phyloP scores from a whole-genome alignment of 2,329 filamentous ascomycete genomes.

The Neodidymelliopsis sp. region DNA sequence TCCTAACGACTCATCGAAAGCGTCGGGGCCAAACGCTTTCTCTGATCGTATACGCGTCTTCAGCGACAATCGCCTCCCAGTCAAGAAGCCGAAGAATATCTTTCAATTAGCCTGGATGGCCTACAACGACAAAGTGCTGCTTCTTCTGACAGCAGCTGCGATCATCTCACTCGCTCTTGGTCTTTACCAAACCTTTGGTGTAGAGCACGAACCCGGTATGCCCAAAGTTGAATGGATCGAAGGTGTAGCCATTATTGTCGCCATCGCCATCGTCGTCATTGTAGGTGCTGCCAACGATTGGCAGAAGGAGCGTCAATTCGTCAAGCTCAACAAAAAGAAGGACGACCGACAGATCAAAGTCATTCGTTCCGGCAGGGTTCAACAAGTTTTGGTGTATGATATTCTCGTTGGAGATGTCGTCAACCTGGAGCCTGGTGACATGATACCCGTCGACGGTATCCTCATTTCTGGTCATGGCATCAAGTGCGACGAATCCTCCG shows the following conservation, averaged over 20 bases:
- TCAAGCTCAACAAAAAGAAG: constrained; percentile 81
- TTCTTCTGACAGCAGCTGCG: constrained; percentile 63
- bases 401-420: constrained; percentile 75
- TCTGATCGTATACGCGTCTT: constrained; percentile 76
- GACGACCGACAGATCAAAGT: constrained; percentile 78
- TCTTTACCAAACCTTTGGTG: constrained; percentile 74
- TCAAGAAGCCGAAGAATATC: constrained; percentile 73
- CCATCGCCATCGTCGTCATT: constrained; percentile 76
- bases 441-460: constrained; percentile 74
- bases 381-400: constrained; percentile 70
- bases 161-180: constrained; percentile 77
- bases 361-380: constrained; percentile 74
- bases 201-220: constrained; percentile 59
- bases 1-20: constrained; percentile 1
- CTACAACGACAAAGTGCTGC: constrained; percentile 80
- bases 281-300: constrained; percentile 83
- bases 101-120: constrained; percentile 79
- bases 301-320: constrained; percentile 83
- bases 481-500: constrained; percentile 77
- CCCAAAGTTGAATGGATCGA: constrained; percentile 80
- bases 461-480: constrained; percentile 71
- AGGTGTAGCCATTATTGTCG: constrained; percentile 79
- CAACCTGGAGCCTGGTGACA: constrained; percentile 73
- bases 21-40: constrained; percentile 33
- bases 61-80: constrained; percentile 73